Evolutionary conservation across 2,329 filamentous ascomycete species (phyloP), one percentile per base, ranked within the genome.

Genomic region (Leptosphaerulina australis): DNA sequence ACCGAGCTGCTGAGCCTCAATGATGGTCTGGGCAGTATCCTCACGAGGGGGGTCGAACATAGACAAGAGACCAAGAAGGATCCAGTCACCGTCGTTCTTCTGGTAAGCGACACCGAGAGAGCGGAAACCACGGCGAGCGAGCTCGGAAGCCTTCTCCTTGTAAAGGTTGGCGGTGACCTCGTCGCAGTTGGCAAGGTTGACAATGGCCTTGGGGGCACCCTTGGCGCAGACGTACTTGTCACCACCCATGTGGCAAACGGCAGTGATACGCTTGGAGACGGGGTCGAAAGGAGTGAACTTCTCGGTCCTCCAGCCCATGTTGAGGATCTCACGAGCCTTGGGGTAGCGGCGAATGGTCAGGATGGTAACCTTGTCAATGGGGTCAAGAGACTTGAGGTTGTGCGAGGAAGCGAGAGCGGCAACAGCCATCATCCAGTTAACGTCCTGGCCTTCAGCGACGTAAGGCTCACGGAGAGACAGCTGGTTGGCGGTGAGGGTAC

Each of bases 391-490:
- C 77, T 88, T 88, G 76, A 89, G 80, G 77, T 90, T 90, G 79
- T 90, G 87, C 56, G 87, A 90, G 43, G 87, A 90, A 50, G 87
- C 88, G 47, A 90, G 82, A 54, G 87, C 87, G 53, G 88, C 87
- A 53, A 88, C 87, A 58, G 87, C 87, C 87, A 90, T 90, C 87
- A 90, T 90, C 87, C 87, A 90, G 79, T 90, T 88, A 73, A 90
- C 84, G 74, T 90, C 87, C 69, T 88, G 83, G 64, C 87, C 88
- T 73, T 90, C 87, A 54, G 86, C 83, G 51, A 90, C 86, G 75
- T 86, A 90, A 15, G 88, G 88, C 69, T 90, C 88, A 71, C 87
- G 86, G 68, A 90, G 88, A 67, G 83, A 87, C 44, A 90, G 81
- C 78, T 90, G 87, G 74, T 88, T 88, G 62, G 85, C 85, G 50